A percentile compares a stretch with the other conserved stretches of the same genome.
Evolutionary conservation across 2,329 filamentous ascomycete species (phyloP).

Genomic region (Fusarium sp.): DNA sequence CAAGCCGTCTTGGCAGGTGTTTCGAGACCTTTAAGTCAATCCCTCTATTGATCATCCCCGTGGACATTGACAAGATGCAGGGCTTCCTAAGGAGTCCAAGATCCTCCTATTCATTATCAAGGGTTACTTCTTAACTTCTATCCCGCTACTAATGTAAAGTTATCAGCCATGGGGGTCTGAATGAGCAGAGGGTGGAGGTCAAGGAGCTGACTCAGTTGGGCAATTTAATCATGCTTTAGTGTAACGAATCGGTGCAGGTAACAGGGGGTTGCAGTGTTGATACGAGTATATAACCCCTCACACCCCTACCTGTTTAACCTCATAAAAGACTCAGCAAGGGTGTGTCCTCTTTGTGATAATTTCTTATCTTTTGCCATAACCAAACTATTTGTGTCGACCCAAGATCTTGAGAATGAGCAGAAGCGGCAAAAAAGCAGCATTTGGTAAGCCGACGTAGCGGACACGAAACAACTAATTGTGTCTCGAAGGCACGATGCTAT

Average conservation of each 20-base stretch:
- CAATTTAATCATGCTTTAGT: background rate
- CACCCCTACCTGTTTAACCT: accelerated
- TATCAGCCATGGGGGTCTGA: background rate
- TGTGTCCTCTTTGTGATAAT: background rate
- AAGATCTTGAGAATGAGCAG: no score
- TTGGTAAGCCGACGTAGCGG: no score
- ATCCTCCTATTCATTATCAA: accelerated
- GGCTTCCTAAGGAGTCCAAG: accelerated
- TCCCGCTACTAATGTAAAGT: accelerated
- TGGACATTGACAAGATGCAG: background rate
- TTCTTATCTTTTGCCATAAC: accelerated
- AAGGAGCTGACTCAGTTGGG: background rate
- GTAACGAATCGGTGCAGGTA: background rate
- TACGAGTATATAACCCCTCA: background rate
- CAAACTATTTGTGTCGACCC: background rate
- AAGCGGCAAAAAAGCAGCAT: no score
- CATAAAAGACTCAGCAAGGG: accelerated
- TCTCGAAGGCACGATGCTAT: no score
- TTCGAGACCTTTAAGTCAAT: accelerated
- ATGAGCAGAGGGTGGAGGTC: accelerated
- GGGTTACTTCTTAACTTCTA: accelerated
- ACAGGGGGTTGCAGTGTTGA: background rate
- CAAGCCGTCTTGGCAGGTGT: background rate
- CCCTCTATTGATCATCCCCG: background rate
- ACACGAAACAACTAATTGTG: no score